A percentile compares a stretch with the other conserved stretches of the same genome.
Evolutionary conservation across 257 asterid species (phyloP).

Genomic region (Nicotiana attenuata): DNA sequence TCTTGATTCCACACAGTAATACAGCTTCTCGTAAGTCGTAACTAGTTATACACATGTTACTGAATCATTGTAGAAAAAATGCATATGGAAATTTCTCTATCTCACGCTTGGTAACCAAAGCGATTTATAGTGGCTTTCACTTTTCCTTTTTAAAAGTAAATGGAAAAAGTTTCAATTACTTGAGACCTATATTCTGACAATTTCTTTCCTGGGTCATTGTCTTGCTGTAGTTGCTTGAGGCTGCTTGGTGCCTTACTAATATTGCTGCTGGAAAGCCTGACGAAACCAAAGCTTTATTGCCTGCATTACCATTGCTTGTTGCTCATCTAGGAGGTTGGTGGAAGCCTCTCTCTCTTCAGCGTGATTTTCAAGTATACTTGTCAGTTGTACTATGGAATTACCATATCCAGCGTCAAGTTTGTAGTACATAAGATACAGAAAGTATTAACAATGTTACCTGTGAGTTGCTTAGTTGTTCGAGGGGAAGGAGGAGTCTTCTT

Average conservation of each 20-base stretch:
- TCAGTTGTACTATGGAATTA: background rate
- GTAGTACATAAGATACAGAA: background rate
- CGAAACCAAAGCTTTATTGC: constrained; percentile 81
- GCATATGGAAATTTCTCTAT: background rate
- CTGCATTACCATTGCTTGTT: constrained; percentile 85
- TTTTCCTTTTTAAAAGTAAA: background rate
- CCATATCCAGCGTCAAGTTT: background rate
- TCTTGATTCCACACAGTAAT: background rate
- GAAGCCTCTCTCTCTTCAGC: constrained; percentile 14
- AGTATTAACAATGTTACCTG: background rate
- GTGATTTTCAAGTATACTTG: constrained; percentile 7
- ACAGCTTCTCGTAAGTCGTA: background rate
- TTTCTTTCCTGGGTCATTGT: background rate
- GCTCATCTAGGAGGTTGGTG: constrained; percentile 96
- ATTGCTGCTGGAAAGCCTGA: constrained; percentile 94
- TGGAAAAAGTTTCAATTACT: background rate
- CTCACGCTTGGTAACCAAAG: background rate
- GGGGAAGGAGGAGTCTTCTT: background rate
- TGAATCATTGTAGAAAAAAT: background rate
- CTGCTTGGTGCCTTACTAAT: constrained; percentile 98
- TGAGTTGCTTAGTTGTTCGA: background rate
- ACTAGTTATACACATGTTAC: background rate
- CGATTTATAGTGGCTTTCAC: background rate
- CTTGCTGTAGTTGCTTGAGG: constrained; percentile 76
- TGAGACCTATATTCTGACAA: background rate